Conservation (phyloP, 2,329 filamentous ascomycete species). For the Pyrenochaeta sp. region DNA sequence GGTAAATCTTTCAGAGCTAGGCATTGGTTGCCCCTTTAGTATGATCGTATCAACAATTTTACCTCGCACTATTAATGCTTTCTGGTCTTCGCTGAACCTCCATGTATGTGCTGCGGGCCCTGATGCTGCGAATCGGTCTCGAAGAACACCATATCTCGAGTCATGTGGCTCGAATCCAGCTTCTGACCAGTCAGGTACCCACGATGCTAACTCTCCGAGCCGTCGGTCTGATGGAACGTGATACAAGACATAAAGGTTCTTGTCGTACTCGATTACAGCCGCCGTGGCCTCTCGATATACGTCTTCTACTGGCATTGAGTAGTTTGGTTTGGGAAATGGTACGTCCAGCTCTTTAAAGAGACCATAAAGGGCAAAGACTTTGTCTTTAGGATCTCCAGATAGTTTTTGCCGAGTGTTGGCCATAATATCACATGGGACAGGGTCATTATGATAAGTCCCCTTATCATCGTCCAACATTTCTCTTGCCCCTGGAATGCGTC, state of each 20-base stretch:
- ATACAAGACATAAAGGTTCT: conserved; percentile 4
- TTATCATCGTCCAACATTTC: background rate
- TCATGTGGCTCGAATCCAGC: background rate
- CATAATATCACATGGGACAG: background rate
- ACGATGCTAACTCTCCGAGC: conserved; percentile 2
- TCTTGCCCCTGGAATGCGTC: background rate
- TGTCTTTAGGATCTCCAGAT: conserved; percentile 7
- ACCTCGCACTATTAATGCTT: background rate
- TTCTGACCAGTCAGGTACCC: conserved; percentile 10
- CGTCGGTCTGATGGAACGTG: conserved; percentile 4
- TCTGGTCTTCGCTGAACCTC: background rate
- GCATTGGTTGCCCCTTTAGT: background rate
- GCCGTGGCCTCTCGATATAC: conserved; percentile 6
- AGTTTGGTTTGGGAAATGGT: conserved; percentile 4
- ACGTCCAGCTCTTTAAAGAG: conserved; percentile 4
- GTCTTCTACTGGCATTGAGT: conserved; percentile 3
- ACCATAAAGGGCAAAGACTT: conserved; percentile 7
- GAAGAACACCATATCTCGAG: background rate
- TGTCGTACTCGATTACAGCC: conserved; percentile 3
- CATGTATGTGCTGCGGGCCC: background rate
- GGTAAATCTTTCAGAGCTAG: background rate
- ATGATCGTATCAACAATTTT: conserved; percentile 4
- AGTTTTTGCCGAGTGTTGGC: conserved; percentile 2
- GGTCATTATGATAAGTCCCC: background rate
- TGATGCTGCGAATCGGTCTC: background rate